These are phyloP conservation scores for Leucocoprinus leucothites DNA, from an alignment of 768 basidiomycete species.

Conservation along the genomic window DNA sequence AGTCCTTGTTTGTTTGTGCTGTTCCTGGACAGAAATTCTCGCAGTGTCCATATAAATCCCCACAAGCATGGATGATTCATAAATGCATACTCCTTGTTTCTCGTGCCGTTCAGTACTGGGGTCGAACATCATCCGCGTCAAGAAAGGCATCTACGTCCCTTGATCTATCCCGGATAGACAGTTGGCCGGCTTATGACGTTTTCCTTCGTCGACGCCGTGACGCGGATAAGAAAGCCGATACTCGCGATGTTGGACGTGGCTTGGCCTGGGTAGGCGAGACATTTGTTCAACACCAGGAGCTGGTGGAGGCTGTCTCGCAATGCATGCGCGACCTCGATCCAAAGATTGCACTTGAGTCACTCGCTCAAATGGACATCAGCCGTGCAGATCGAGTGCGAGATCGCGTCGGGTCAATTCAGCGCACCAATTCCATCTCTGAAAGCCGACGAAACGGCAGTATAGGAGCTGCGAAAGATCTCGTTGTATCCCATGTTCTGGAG, in stretches of 20 bases:
- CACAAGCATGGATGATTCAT: conserved; percentile 11
- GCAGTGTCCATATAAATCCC: conserved; percentile 13
- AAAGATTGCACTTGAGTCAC: neutral
- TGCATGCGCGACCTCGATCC: conserved; percentile 1
- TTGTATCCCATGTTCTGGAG: neutral
- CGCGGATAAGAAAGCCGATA: neutral
- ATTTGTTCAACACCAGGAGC: neutral
- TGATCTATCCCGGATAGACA: neutral
- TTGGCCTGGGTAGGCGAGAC: neutral
- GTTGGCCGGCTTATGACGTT: neutral
- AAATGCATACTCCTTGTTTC: neutral
- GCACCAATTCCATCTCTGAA: neutral
- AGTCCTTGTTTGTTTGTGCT: conserved; percentile 1
- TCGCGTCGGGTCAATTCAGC: too few relatives aligned
- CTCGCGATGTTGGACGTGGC: neutral
- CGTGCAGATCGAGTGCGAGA: neutral
- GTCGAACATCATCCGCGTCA: neutral
- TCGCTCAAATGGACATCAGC: neutral
- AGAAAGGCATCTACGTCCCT: neutral
- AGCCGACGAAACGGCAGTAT: too few relatives aligned
- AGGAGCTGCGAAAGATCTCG: neutral
- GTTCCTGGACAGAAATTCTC: neutral
- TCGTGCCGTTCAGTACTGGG: neutral
- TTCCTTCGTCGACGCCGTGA: neutral
- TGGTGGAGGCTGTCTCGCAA: neutral